Percentiles rank a stretch among this genome's conserved stretches.
Evolutionary conservation across 306 rosid species (phyloP).

Genomic region (Castanopsis chinensis): DNA sequence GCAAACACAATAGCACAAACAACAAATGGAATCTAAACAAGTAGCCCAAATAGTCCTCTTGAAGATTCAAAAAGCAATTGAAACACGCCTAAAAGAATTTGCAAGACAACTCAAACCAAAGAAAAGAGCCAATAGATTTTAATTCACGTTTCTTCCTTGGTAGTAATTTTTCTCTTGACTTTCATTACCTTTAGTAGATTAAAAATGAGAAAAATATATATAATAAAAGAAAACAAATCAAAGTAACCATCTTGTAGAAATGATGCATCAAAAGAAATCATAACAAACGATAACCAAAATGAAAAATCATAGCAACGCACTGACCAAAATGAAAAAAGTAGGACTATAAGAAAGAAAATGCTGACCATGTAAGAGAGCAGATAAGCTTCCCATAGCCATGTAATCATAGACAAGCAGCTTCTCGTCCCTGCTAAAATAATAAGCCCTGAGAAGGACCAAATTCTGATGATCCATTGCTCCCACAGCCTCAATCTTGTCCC

Average conservation of each 20-base stretch:
- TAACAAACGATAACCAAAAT: conserved; percentile 9
- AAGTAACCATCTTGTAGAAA: neutral
- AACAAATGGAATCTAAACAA: neutral
- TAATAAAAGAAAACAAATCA: conserved; percentile 4
- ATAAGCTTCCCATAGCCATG: conserved; percentile 67
- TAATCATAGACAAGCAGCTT: conserved; percentile 75
- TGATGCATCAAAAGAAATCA: neutral
- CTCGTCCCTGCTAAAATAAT: conserved; percentile 63
- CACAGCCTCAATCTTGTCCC: conserved; percentile 56
- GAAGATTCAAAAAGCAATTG: neutral
- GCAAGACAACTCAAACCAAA: neutral
- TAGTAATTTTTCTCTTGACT: neutral
- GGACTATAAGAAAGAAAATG: neutral
- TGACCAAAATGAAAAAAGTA: conserved; percentile 6
- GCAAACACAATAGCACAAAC: neutral
- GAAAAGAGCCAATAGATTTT: neutral
- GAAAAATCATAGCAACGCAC: neutral
- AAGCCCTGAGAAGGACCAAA: conserved; percentile 69
- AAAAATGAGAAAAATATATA: conserved; percentile 6
- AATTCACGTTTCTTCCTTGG: neutral
- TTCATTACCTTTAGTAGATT: neutral
- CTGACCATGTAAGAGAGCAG: conserved; percentile 73
- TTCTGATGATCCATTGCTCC: conserved; percentile 65
- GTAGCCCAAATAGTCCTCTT: neutral
- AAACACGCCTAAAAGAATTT: neutral